A percentile compares a stretch with the other conserved stretches of the same genome.
phyloP scores from a whole-genome alignment of 108 stramenopile species.

The Cafeteria roenbergensis region DNA sequence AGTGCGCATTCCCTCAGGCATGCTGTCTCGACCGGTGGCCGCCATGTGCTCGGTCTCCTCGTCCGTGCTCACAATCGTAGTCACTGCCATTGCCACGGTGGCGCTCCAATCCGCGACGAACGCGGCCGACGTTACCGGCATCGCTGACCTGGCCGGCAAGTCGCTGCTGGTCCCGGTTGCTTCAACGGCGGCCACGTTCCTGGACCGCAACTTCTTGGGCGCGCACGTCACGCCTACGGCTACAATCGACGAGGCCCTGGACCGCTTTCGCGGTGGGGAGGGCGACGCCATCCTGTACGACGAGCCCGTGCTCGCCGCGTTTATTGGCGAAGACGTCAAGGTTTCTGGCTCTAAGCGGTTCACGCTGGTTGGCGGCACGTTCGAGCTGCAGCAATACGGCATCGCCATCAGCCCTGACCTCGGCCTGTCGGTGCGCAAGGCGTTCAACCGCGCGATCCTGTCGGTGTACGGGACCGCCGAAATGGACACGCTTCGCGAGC shows the following conservation, averaged over 20 bases:
- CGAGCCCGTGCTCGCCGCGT: not conserved
- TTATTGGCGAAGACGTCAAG: not conserved
- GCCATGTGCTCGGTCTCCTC: not conserved
- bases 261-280: not conserved
- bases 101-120: not conserved
- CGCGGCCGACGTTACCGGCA: not conserved
- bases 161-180: not conserved
- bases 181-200: not conserved
- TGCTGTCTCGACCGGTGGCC: not conserved
- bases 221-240: not conserved
- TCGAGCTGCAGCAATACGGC: not conserved
- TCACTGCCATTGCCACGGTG: not conserved
- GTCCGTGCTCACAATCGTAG: not conserved
- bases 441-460: not conserved
- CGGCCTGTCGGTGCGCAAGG: not conserved
- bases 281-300: not conserved
- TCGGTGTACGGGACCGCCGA: not conserved
- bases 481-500: not conserved
- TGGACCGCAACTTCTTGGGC: not conserved
- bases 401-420: not conserved
- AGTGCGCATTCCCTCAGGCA: not conserved
- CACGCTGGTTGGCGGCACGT: not conserved
- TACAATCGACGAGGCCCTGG: not conserved
- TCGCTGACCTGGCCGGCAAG: not conserved
- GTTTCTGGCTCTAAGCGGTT: not conserved